phyloP scores from a whole-genome alignment of 1,139 yeast species.

The Candida neerlandica region DNA sequence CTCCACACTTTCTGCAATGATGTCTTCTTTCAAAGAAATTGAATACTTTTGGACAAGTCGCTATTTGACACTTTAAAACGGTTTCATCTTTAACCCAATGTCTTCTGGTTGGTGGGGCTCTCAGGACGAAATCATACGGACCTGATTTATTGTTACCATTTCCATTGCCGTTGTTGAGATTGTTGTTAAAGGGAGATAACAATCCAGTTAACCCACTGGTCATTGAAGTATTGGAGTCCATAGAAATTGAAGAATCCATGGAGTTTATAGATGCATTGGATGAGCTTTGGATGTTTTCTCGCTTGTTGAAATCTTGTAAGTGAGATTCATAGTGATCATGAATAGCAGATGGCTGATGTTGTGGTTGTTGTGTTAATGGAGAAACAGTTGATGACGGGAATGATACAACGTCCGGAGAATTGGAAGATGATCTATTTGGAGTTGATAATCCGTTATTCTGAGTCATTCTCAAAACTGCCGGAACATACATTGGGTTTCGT shows the following conservation, averaged over 20 bases:
- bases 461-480: conserved; percentile 78
- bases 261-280: conserved; percentile 37
- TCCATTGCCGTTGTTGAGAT: too few relatives aligned
- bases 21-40: conserved; percentile 85
- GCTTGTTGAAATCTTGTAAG: conserved; percentile 14
- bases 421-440: conserved; percentile 16
- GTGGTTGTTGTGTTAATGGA: conserved; percentile 9
- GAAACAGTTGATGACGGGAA: neutral
- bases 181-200: conserved; percentile 10
- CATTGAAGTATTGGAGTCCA: conserved; percentile 29
- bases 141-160: conserved; percentile 16
- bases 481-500: conserved; percentile 82
- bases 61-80: conserved; percentile 62
- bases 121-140: conserved; percentile 32
- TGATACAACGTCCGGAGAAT: conserved; percentile 70
- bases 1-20: conserved; percentile 95
- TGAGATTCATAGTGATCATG: conserved; percentile 16
- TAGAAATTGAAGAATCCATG: conserved; percentile 37
- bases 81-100: conserved; percentile 83
- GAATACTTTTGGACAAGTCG: conserved; percentile 59
- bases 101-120: conserved; percentile 56
- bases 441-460: conserved; percentile 15
- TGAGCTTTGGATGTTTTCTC: conserved; percentile 11
- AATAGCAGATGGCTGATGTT: conserved; percentile 7
- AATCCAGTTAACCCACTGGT: conserved; percentile 13